These are phyloP conservation scores for Lipomyces sp. DNA, from an alignment of 805 yeast genomes.

Conservation along the genomic window DNA sequence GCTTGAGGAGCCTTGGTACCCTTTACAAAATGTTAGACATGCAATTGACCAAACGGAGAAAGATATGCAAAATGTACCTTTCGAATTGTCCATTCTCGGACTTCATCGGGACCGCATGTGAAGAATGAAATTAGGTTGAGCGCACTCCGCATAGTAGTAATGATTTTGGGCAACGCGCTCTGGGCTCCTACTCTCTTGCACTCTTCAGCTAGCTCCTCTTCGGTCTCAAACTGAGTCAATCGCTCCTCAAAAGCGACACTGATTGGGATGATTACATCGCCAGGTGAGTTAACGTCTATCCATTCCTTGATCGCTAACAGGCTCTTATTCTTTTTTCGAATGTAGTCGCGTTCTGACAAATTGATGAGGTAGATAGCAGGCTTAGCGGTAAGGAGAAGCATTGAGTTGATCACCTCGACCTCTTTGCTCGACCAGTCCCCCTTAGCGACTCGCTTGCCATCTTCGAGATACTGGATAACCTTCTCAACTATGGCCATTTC, in stretches of 20 bases:
- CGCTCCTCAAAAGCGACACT: slow-evolving; percentile 92
- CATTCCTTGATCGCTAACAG: slow-evolving; percentile 81
- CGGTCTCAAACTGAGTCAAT: slow-evolving; percentile 83
- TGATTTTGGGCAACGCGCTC: slow-evolving; percentile 85
- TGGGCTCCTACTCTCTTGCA: slow-evolving; percentile 72
- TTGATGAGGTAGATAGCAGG: slow-evolving; percentile 92
- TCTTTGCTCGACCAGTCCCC: slow-evolving; percentile 88
- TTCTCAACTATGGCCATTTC: slow-evolving; percentile 74
- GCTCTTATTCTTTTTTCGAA: slow-evolving; percentile 87
- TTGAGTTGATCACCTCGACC: slow-evolving; percentile 84
- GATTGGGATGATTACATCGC: slow-evolving; percentile 88
- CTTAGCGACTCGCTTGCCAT: slow-evolving; percentile 86
- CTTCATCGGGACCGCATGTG: slow-evolving; percentile 96
- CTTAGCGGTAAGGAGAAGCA: slow-evolving; percentile 90
- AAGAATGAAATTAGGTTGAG: slow-evolving; percentile 89
- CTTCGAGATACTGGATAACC: slow-evolving; percentile 77
- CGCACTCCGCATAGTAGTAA: slow-evolving; percentile 83
- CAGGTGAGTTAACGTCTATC: slow-evolving; percentile 87
- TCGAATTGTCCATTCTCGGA: slow-evolving; percentile 97
- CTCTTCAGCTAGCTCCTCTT: slow-evolving; percentile 78
- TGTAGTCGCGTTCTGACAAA: slow-evolving; percentile 84
- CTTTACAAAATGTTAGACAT: neutral
- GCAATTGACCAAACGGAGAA: neutral
- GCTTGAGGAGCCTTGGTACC: slow-evolving; percentile 98
- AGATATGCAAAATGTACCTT: slow-evolving; percentile 39